Percentiles rank a stretch among this genome's conserved stretches.
phyloP scores from a whole-genome alignment of 805 yeast species.

The Ogataea pilisensis region DNA sequence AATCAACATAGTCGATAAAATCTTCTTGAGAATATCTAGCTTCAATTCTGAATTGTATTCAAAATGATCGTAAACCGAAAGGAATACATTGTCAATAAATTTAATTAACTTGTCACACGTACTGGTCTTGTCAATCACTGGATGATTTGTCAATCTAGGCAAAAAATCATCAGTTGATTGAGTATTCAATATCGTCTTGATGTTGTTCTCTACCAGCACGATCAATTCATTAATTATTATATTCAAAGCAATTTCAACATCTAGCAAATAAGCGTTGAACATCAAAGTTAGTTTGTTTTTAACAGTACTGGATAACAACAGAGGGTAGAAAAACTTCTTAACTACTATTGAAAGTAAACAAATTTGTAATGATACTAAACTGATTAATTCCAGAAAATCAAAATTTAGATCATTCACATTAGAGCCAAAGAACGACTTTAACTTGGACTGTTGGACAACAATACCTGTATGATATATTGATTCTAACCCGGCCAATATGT shows the following conservation, averaged over 20 bases:
- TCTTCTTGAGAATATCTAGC: conserved; percentile 18
- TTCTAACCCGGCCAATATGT: conserved; percentile 73
- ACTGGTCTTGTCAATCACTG: conserved; percentile 51
- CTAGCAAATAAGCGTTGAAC: conserved; percentile 26
- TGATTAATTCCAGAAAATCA: conserved; percentile 20
- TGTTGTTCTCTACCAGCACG: conserved; percentile 46
- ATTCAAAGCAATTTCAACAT: conserved; percentile 58
- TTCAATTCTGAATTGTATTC: conserved; percentile 24
- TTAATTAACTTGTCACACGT: conserved; percentile 63
- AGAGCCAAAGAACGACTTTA: conserved; percentile 25
- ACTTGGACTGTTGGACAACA: conserved; percentile 23
- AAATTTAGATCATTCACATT: conserved; percentile 16
- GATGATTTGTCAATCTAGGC: conserved; percentile 30
- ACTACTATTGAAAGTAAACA: conserved; percentile 67
- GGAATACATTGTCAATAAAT: conserved; percentile 36
- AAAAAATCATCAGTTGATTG: conserved; percentile 65
- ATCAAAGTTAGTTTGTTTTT: conserved; percentile 14
- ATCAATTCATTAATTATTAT: conserved; percentile 57
- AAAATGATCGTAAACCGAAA: conserved; percentile 35
- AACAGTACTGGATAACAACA: conserved; percentile 37
- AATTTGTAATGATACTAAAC: conserved; percentile 32
- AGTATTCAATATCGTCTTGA: conserved; percentile 48
- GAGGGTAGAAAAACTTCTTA: conserved; percentile 70
- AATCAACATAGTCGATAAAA: conserved; percentile 34
- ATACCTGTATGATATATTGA: conserved; percentile 44